A percentile compares a stretch with the other conserved stretches of the same genome.
Evolutionary conservation across 2,329 filamentous ascomycete genomes (phyloP).

Genomic region (Microsporum ferrugineum): DNA sequence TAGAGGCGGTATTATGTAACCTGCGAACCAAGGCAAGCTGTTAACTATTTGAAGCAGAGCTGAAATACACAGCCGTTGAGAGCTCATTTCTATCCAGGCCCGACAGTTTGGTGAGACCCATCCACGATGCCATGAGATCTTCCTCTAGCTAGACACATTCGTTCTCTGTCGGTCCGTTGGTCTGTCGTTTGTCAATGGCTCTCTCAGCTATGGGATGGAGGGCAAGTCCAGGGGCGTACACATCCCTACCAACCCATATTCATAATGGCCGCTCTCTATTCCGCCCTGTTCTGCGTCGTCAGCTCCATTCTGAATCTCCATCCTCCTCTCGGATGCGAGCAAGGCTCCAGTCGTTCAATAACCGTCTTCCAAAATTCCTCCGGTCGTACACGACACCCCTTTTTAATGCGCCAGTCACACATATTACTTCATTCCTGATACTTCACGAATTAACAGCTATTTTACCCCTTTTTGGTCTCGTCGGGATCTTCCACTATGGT

Average conservation of each 20-base stretch:
- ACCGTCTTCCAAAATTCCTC: slow-evolving; percentile 53
- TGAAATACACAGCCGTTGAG: neutral
- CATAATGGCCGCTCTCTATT: neutral
- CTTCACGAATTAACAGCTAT: slow-evolving; percentile 88
- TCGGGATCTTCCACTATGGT: slow-evolving; percentile 68
- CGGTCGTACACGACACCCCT: slow-evolving; percentile 59
- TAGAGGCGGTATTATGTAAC: neutral
- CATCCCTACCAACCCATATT: neutral
- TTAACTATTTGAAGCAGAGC: neutral
- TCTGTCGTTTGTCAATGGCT: neutral
- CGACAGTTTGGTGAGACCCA: neutral
- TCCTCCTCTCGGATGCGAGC: slow-evolving; percentile 15
- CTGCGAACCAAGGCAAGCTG: neutral
- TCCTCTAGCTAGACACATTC: neutral
- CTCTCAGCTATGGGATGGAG: neutral
- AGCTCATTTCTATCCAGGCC: neutral
- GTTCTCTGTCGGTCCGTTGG: neutral
- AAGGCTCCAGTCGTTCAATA: slow-evolving; percentile 28
- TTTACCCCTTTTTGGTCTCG: slow-evolving; percentile 63
- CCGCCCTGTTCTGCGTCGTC: neutral
- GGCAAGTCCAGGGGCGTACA: neutral
- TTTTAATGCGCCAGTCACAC: slow-evolving; percentile 64
- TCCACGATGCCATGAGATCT: neutral
- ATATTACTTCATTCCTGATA: slow-evolving; percentile 74
- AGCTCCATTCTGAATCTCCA: slow-evolving; percentile 3